phyloP scores from a whole-genome alignment of 306 rosid species.

The Cucurbita ficifolia region DNA sequence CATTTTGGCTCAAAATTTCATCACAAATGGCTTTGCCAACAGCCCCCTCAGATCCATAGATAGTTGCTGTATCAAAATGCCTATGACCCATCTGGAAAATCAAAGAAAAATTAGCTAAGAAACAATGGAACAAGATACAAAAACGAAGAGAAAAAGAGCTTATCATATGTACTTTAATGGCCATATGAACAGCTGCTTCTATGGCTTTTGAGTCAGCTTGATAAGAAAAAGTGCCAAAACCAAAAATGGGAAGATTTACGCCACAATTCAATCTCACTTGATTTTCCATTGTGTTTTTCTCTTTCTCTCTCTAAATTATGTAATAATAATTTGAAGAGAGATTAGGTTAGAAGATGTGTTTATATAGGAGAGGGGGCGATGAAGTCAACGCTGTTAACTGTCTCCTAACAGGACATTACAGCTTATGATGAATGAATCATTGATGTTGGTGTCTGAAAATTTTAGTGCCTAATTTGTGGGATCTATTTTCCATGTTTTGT shows the following conservation, averaged over 20 bases:
- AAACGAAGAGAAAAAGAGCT: background rate
- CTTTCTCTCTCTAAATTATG: background rate
- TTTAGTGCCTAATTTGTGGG: background rate
- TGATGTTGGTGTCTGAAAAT: background rate
- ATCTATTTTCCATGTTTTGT: slow-evolving; percentile 2
- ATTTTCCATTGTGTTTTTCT: slow-evolving; percentile 21
- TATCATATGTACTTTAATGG: slow-evolving; percentile 41
- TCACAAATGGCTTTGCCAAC: slow-evolving; percentile 46
- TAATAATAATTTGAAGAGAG: background rate
- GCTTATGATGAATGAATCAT: background rate
- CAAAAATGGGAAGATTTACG: slow-evolving; percentile 63
- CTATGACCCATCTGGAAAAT: slow-evolving; percentile 63
- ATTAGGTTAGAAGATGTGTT: background rate
- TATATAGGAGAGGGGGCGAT: background rate
- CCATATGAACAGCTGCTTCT: slow-evolving; percentile 55
- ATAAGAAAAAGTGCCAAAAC: slow-evolving; percentile 69
- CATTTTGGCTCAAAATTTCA: slow-evolving; percentile 25
- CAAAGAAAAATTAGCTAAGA: background rate
- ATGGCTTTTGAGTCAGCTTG: slow-evolving; percentile 42
- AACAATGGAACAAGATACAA: too few species aligned
- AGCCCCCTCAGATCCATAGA: slow-evolving; percentile 75
- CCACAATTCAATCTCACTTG: slow-evolving; percentile 56
- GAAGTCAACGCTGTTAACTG: slow-evolving; percentile 1
- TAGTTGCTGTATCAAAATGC: slow-evolving; percentile 82
- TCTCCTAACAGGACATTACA: slow-evolving; percentile 4